Base-by-base conservation (phyloP, 106 monocot genomes). In the Apostasia shenzhenica region DNA sequence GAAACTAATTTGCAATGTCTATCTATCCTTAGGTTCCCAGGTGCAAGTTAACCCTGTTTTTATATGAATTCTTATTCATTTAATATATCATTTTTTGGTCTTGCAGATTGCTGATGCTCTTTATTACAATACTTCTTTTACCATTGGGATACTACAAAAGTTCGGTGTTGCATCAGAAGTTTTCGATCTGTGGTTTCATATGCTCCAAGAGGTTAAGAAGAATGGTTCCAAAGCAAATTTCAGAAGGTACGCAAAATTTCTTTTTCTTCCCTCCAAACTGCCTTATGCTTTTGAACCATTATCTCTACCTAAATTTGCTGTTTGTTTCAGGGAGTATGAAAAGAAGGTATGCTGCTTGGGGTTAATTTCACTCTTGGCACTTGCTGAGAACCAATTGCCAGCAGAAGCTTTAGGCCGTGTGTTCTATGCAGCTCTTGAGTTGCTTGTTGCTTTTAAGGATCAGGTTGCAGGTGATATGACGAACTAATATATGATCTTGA, bases 281-380 rank as follows among this genome's bases (percentile, higher is more conserved):
- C 41, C 40, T 1, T 59, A 39, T 8, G 59, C 59, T 60, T 67
- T 60, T 48, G 5, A 6, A 68, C 40, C 41, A 51, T 69, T 26
- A 47, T 48, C 3, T 39, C 3, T 41, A 51, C 45, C 46, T 70
- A 37, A 41, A 43, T 54, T 50, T 39, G 58, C 1, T 66, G 44
- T 61, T 74, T 43, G 68, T 72, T 77, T 47, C 83, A 99, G 99
- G 55, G 99, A 93, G 72, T 85, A 93, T 83, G 99, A 93, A 67
- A 99, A 99, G 61, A 99, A 99, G 75, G 83, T 99, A 54, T 99
- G 99, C 69, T 87, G 89, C 69, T 83, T 99, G 81, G 99, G 99
- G 41, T 79, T 99, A 72, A 99, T 87, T 67, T 99, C 99, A 72
- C 81, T 99, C 47, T 66, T 99, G 70, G 69, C 76, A 13, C 89